Evolutionary conservation across 768 basidiomycete species (phyloP).

Genomic region (Lactarius hengduanensis): DNA sequence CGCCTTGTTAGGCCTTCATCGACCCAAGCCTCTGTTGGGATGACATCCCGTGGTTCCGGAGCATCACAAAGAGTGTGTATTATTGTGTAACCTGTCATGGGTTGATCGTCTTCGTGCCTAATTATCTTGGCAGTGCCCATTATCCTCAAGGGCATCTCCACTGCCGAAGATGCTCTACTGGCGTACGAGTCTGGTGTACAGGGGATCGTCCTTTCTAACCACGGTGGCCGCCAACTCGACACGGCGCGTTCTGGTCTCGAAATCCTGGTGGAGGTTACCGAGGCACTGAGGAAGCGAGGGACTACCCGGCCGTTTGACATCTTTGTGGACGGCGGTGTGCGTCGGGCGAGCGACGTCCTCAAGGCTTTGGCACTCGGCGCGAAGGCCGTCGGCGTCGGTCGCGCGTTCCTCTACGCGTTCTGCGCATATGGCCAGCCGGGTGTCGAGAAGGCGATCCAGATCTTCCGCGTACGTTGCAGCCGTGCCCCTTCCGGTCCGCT

Average conservation of each 20-base stretch:
- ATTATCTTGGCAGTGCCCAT: constrained; percentile 46
- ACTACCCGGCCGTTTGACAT: constrained; percentile 75
- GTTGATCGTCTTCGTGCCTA: background rate
- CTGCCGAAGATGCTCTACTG: constrained; percentile 57
- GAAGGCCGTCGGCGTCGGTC: constrained; percentile 47
- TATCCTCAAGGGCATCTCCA: constrained; percentile 63
- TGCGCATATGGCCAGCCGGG: constrained; percentile 88
- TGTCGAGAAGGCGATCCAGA: constrained; percentile 77
- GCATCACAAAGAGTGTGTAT: constrained; percentile 51
- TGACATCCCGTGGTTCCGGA: constrained; percentile 66
- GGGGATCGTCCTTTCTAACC: constrained; percentile 57
- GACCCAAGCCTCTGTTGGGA: constrained; percentile 88
- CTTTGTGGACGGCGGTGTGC: constrained; percentile 92
- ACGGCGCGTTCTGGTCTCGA: constrained; percentile 42
- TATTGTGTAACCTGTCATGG: constrained; percentile 3
- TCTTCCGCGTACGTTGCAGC: constrained; percentile 55
- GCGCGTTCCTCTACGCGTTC: constrained; percentile 76
- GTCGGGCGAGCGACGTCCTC: constrained; percentile 84
- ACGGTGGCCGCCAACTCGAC: constrained; percentile 59
- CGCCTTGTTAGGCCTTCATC: constrained; percentile 66
- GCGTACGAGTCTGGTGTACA: constrained; percentile 46
- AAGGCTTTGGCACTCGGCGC: constrained; percentile 89
- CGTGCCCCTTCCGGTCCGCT: background rate
- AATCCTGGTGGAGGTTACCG: constrained; percentile 67
- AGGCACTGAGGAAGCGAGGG: constrained; percentile 61